Evolutionary conservation across 208 protist genomes (phyloP), one percentile per base, ranked within the genome.

Genomic region (Leishmania guyanensis): DNA sequence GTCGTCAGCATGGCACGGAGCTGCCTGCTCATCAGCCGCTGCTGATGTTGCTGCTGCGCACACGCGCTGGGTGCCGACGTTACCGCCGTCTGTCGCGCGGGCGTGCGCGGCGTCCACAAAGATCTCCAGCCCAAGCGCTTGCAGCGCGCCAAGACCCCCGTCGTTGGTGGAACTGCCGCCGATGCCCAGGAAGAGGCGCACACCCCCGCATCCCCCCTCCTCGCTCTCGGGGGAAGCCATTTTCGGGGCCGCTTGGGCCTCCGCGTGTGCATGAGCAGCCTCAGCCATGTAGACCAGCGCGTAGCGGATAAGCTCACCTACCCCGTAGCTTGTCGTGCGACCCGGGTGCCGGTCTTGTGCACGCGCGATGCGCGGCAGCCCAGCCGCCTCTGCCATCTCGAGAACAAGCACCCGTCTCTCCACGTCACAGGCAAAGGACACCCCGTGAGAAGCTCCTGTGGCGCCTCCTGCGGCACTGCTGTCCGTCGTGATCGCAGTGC

Each of bases 141-240:
- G 92, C 70, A 97, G 83, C 1, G 91, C 91, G 16, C 94, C 92
- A 17, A 97, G 81, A 0, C 92, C 94, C 20, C 92, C 94, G 51
- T 97, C 94, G 86, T 96, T 97, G 3, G 94, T 97, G 26, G 91
- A 84, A 75, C 92, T 96, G 33, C 94, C 94, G 65, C 94, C 94
- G 72, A 96, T 94, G 1, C 94, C 94, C 3, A 97, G 39, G 56
- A 90, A 91, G 10, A 96, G 78, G 3, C 80, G 83, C 70, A 93
- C 84, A 5, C 89, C 89, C 17, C 29, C 77, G 26, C 51, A 16
- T 70, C 2, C 16, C 33, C 17, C 75, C 8, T 5, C 33, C 29
- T 4, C 48, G 20, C 33, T 17, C 12, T 20, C 16, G n/a, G 33
- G 29, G 14, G 46, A 17, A 46, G 75, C 16, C n/a, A n/a, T 36